Conservation (phyloP, 2,329 filamentous ascomycete genomes). For the Exophiala viscosa region DNA sequence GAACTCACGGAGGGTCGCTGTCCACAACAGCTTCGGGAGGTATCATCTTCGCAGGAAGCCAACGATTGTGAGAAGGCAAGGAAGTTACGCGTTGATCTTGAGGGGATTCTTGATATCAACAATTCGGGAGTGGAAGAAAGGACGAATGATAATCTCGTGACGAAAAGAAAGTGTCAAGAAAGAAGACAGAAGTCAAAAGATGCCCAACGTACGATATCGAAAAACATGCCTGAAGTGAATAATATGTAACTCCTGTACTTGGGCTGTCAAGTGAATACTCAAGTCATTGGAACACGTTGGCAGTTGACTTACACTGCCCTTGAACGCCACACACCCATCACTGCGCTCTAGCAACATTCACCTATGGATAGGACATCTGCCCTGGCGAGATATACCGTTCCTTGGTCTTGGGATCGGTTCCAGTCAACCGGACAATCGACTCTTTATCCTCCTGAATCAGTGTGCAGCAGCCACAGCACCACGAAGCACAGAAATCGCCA, state of each 20-base stretch:
- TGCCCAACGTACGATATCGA: too few relatives aligned
- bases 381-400: slow-evolving; percentile 18
- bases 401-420: slow-evolving; percentile 25
- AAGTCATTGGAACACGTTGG: too few relatives aligned
- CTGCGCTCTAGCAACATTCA: neutral
- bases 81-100: too few relatives aligned
- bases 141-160: neutral
- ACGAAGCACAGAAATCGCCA: slow-evolving; percentile 52
- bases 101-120: too few relatives aligned
- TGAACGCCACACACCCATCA: neutral
- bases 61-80: too few relatives aligned
- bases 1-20: slow-evolving; percentile 4
- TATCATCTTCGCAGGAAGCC: neutral
- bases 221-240: too few relatives aligned
- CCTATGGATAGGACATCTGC: slow-evolving; percentile 20
- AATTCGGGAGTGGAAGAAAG: neutral
- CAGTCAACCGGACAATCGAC: slow-evolving; percentile 29
- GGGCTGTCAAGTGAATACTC: too few relatives aligned
- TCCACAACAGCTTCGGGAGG: neutral
- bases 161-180: too few relatives aligned
- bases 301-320: too few relatives aligned
- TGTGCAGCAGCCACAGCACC: slow-evolving; percentile 56
- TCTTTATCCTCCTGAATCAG: slow-evolving; percentile 60
- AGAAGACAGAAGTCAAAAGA: too few relatives aligned
- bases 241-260: too few relatives aligned